phyloP scores from a whole-genome alignment of 192 early-diverging fungal species.

The Neocallimastix lanati region DNA sequence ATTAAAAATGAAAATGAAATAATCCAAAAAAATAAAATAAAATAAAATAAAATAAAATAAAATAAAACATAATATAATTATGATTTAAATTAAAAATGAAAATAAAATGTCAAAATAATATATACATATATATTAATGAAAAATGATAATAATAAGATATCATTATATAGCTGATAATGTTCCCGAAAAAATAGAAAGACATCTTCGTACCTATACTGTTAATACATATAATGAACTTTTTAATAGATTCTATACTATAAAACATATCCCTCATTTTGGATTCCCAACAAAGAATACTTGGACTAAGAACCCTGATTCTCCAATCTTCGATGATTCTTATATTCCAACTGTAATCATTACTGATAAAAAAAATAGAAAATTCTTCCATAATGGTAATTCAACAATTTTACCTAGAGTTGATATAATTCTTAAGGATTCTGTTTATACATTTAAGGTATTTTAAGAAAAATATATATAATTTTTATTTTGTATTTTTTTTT shows the following conservation, averaged over 20 bases:
- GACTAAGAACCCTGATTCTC: neutral
- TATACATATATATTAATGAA: no score
- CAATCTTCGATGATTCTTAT: neutral
- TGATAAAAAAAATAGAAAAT: neutral
- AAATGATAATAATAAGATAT: neutral
- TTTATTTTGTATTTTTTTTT: no score
- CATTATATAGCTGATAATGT: neutral
- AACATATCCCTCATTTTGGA: neutral
- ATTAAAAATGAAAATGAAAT: no score
- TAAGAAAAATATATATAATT: no score
- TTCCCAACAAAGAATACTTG: neutral
- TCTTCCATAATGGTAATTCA: neutral
- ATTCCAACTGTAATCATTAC: neutral
- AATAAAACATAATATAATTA: no score
- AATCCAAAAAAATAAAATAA: no score
- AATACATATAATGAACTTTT: neutral
- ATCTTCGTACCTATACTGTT: neutral
- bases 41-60: no score
- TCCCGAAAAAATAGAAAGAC: neutral
- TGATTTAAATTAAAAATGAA: no score
- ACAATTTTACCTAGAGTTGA: neutral
- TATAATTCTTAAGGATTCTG: neutral
- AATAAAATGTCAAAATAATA: no score
- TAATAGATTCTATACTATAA: neutral
- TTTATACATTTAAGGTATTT: neutral